A percentile compares a stretch with the other conserved stretches of the same genome.
phyloP scores from a whole-genome alignment of 257 asterid genomes.

The Solanum etuberosum region DNA sequence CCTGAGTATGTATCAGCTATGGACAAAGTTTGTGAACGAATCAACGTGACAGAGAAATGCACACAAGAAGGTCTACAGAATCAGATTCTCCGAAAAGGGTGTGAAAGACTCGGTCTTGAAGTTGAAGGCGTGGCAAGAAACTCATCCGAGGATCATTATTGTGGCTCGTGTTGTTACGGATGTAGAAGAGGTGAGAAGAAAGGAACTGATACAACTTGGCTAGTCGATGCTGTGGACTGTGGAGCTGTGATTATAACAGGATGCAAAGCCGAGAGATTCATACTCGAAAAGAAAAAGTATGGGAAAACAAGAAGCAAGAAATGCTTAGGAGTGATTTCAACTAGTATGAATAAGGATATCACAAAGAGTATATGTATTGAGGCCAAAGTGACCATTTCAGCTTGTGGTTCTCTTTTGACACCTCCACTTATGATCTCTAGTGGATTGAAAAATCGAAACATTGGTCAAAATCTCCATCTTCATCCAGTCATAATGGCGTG shows the following conservation, averaged over 20 bases:
- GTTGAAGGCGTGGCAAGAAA: slow-evolving; percentile 47
- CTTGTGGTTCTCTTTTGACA: slow-evolving; percentile 75
- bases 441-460: slow-evolving; percentile 54
- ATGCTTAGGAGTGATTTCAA: slow-evolving; percentile 59
- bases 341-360: slow-evolving; percentile 17
- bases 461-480: slow-evolving; percentile 72
- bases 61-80: slow-evolving; percentile 68
- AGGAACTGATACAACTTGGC: slow-evolving; percentile 81
- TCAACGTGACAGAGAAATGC: slow-evolving; percentile 57
- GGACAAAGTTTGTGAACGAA: slow-evolving; percentile 57
- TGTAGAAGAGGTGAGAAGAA: slow-evolving; percentile 72
- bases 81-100: slow-evolving; percentile 53
- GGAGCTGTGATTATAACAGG: slow-evolving; percentile 76
- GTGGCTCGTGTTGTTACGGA: slow-evolving; percentile 79
- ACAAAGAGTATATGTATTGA: slow-evolving; percentile 27
- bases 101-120: slow-evolving; percentile 50
- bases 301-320: slow-evolving; percentile 14
- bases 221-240: slow-evolving; percentile 65
- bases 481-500: slow-evolving; percentile 91
- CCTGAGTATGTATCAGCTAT: slow-evolving; percentile 37
- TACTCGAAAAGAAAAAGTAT: slow-evolving; percentile 9
- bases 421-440: slow-evolving; percentile 71
- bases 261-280: slow-evolving; percentile 44
- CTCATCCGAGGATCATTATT: slow-evolving; percentile 53
- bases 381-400: slow-evolving; percentile 64